These are phyloP conservation scores for Chrysosporium keratinophilum DNA, from an alignment of 2,329 filamentous ascomycete species.

Conservation along the genomic window DNA sequence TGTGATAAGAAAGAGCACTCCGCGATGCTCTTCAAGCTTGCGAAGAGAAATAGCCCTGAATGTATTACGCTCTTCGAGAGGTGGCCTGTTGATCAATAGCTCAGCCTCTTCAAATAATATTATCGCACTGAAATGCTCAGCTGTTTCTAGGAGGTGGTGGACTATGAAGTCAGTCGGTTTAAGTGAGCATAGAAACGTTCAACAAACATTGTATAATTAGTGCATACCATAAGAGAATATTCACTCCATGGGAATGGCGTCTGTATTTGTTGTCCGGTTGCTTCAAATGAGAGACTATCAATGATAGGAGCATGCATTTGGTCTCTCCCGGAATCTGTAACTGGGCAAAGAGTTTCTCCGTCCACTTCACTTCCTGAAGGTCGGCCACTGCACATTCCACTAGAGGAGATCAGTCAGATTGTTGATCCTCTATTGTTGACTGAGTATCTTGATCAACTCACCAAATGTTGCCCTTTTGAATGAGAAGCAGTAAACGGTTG, in stretches of 20 bases:
- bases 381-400: slow-evolving; percentile 16
- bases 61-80: no score
- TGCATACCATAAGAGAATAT: slow-evolving; percentile 37
- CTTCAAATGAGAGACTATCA: slow-evolving; percentile 13
- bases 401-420: slow-evolving; percentile 6
- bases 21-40: slow-evolving; percentile 31
- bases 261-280: slow-evolving; percentile 25
- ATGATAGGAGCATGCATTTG: slow-evolving; percentile 16
- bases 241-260: slow-evolving; percentile 37
- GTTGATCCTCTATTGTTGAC: neutral
- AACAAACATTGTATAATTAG: no score
- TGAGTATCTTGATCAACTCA: slow-evolving; percentile 14
- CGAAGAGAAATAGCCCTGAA: slow-evolving; percentile 33
- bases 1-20: slow-evolving; percentile 33
- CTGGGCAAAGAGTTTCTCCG: slow-evolving; percentile 15
- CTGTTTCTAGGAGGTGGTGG: no score
- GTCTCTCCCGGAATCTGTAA: slow-evolving; percentile 19
- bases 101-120: no score
- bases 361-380: slow-evolving; percentile 17
- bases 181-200: no score
- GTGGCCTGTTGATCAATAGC: no score
- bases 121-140: no score
- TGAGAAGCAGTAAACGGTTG: slow-evolving; percentile 19
- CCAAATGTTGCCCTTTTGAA: slow-evolving; percentile 21
- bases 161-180: no score